Conservation (phyloP, 805 yeast species). For the Candida bentonensis region DNA sequence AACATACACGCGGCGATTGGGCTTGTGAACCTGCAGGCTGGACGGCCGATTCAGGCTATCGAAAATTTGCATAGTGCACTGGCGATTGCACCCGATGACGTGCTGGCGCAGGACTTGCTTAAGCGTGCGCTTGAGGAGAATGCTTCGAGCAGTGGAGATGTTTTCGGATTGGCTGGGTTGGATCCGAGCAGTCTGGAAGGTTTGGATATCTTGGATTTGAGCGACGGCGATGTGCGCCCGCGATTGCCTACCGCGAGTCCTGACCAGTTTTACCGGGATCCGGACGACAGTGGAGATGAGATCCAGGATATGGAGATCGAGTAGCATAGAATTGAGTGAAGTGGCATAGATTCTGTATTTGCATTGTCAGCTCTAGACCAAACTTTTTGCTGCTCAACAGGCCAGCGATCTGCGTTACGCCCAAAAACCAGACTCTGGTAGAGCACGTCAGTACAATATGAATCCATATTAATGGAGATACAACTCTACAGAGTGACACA, state of each 20-base stretch:
- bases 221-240: background rate
- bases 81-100: slow-evolving; percentile 65
- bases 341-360: too few species aligned
- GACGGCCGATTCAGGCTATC: slow-evolving; percentile 51
- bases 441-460: too few species aligned
- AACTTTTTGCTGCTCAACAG: too few species aligned
- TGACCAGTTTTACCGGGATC: background rate
- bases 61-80: slow-evolving; percentile 69
- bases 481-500: too few species aligned
- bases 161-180: background rate
- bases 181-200: background rate
- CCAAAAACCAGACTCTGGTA: too few species aligned
- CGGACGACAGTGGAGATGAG: too few species aligned
- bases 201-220: background rate
- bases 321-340: too few species aligned
- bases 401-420: too few species aligned
- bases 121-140: slow-evolving; percentile 39
- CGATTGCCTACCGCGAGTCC: background rate
- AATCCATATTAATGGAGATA: too few species aligned
- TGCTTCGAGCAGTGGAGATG: background rate
- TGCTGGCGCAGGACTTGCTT: slow-evolving; percentile 70
- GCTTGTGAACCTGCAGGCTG: slow-evolving; percentile 58
- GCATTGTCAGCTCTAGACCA: too few species aligned
- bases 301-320: background rate
- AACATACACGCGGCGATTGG: slow-evolving; percentile 78